Percentiles rank a stretch among this genome's conserved stretches.
Conservation (phyloP, 345 rosid genomes). For the Eucalyptus melliodora region DNA sequence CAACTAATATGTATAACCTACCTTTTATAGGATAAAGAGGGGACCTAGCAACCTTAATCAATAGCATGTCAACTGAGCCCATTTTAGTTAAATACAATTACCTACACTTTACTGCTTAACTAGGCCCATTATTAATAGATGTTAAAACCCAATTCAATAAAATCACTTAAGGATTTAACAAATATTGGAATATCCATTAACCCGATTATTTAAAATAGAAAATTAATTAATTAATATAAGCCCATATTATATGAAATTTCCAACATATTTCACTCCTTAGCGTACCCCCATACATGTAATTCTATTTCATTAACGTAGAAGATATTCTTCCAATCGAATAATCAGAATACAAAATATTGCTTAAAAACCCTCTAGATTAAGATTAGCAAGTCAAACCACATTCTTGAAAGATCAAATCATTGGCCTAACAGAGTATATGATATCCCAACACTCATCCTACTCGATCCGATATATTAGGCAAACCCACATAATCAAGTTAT, state of each 20-base stretch:
- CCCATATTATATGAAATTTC: no score
- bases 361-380: background rate
- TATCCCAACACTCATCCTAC: background rate
- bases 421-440: background rate
- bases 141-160: no score
- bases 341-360: fast-evolving
- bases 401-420: background rate
- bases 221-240: no score
- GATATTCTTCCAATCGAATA: background rate
- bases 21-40: no score
- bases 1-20: no score
- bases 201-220: no score
- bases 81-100: no score
- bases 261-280: no score
- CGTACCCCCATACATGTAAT: background rate
- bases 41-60: fast-evolving
- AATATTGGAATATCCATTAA: no score
- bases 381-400: background rate
- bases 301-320: background rate
- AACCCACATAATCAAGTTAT: background rate
- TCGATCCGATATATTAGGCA: background rate
- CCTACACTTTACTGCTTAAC: fast-evolving
- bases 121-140: no score
- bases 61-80: fast-evolving
- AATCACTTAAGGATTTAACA: no score